These are phyloP conservation scores for Aspergillus leporis DNA, from an alignment of 495 filamentous ascomycete species.

Conservation along the genomic window DNA sequence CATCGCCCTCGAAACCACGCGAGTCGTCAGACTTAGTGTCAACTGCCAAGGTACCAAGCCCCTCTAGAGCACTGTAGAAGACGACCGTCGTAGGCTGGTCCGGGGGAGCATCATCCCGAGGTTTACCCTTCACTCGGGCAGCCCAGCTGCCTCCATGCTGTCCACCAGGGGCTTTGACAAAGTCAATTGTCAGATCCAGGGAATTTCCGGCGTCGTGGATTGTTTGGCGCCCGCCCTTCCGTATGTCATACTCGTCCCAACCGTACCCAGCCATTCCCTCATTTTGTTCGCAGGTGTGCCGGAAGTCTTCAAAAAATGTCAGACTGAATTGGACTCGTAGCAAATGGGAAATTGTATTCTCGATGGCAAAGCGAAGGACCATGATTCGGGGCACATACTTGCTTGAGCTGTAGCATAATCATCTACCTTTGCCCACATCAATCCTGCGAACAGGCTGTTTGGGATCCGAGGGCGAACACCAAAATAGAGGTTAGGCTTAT, in stretches of 20 bases:
- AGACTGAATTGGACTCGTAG: not conserved
- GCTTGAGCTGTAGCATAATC: conserved; percentile 73
- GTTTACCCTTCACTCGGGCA: conserved; percentile 78
- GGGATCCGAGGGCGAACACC: conserved; percentile 86
- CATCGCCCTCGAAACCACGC: conserved; percentile 67
- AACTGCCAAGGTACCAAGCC: conserved; percentile 65
- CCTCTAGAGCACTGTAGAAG: conserved; percentile 81
- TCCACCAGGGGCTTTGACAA: conserved; percentile 90
- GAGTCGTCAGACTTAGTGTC: conserved; percentile 47
- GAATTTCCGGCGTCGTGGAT: conserved; percentile 86
- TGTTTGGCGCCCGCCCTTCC: conserved; percentile 81
- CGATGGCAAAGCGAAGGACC: not conserved
- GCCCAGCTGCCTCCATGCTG: conserved; percentile 90
- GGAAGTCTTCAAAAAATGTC: conserved; percentile 59
- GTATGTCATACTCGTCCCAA: conserved; percentile 93
- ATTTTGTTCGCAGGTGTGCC: conserved; percentile 94
- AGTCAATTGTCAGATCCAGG: conserved; percentile 87
- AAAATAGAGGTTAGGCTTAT: conserved; percentile 94
- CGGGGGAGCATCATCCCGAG: conserved; percentile 63
- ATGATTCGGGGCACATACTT: conserved; percentile 56
- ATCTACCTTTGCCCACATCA: conserved; percentile 91
- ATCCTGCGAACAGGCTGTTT: conserved; percentile 76
- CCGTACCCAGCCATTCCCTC: conserved; percentile 95
- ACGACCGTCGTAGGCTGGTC: conserved; percentile 74
- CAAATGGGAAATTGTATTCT: not conserved